These are phyloP conservation scores for Macrocystidia cucumis DNA, from an alignment of 1,284 basidiomycete genomes.

Conservation along the genomic window DNA sequence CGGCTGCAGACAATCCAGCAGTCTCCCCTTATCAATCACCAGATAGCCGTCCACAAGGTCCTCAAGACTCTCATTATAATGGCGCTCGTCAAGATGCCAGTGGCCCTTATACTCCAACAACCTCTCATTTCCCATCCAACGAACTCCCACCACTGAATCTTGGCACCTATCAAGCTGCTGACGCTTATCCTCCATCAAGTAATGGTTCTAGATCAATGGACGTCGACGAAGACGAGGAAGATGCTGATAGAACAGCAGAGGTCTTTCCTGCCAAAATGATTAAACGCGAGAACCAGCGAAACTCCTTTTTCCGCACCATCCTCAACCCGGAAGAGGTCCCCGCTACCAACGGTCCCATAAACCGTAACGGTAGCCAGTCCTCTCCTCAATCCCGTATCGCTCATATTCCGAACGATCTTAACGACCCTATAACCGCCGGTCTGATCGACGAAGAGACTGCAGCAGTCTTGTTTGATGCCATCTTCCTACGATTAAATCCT, in stretches of 20 bases:
- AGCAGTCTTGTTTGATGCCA: slow-evolving; percentile 60
- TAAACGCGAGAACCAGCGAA: slow-evolving; percentile 55
- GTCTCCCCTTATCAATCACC: slow-evolving; percentile 1
- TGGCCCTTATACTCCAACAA: slow-evolving; percentile 19
- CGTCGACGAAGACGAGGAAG: slow-evolving; percentile 56
- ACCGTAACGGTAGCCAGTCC: slow-evolving; percentile 25
- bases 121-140: slow-evolving; percentile 32
- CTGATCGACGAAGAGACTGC: slow-evolving; percentile 63
- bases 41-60: no score
- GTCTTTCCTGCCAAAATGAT: slow-evolving; percentile 71
- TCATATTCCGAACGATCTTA: slow-evolving; percentile 27
- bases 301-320: slow-evolving; percentile 75
- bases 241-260: slow-evolving; percentile 49
- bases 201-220: slow-evolving; percentile 35
- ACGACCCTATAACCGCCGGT: slow-evolving; percentile 64
- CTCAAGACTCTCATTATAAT: slow-evolving; percentile 9
- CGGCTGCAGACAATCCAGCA: slow-evolving; percentile 28
- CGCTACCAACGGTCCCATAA: slow-evolving; percentile 19
- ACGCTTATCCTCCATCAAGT: slow-evolving; percentile 27
- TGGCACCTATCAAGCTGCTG: slow-evolving; percentile 24
- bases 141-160: slow-evolving; percentile 41
- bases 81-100: slow-evolving; percentile 14
- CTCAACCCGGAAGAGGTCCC: slow-evolving; percentile 61
- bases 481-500: slow-evolving; percentile 75
- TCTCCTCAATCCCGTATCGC: slow-evolving; percentile 24